Conservation (phyloP, 495 filamentous ascomycete species). For the Neurospora tetraspora region DNA sequence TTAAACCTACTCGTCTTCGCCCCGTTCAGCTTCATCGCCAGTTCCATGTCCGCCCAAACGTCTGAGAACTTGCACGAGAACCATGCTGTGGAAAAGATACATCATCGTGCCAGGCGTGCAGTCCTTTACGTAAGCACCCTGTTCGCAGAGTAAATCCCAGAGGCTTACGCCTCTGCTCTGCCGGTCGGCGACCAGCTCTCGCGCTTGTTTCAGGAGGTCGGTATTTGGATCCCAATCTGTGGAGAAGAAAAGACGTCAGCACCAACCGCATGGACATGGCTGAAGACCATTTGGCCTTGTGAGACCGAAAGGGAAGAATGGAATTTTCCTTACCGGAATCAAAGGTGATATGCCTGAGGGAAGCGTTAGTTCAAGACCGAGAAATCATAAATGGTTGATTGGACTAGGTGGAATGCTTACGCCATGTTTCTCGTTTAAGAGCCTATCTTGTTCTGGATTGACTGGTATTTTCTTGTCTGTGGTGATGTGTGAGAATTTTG, state of each 20-base stretch:
- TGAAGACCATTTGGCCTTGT: background rate
- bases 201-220: background rate
- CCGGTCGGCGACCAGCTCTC: background rate
- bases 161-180: background rate
- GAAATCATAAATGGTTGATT: background rate
- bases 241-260: background rate
- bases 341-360: background rate
- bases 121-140: accelerated
- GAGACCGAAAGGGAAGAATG: background rate
- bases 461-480: background rate
- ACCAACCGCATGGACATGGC: background rate
- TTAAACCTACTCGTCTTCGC: background rate
- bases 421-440: background rate
- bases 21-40: background rate
- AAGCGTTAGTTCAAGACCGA: background rate
- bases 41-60: background rate
- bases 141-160: background rate
- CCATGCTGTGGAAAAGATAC: background rate
- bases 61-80: background rate
- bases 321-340: background rate
- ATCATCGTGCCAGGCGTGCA: background rate
- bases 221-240: background rate
- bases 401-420: background rate
- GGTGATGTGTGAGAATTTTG: background rate
- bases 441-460: background rate